These are phyloP conservation scores for Arthrobotrys musiformis DNA, from an alignment of 2,329 filamentous ascomycete species.

Conservation along the genomic window DNA sequence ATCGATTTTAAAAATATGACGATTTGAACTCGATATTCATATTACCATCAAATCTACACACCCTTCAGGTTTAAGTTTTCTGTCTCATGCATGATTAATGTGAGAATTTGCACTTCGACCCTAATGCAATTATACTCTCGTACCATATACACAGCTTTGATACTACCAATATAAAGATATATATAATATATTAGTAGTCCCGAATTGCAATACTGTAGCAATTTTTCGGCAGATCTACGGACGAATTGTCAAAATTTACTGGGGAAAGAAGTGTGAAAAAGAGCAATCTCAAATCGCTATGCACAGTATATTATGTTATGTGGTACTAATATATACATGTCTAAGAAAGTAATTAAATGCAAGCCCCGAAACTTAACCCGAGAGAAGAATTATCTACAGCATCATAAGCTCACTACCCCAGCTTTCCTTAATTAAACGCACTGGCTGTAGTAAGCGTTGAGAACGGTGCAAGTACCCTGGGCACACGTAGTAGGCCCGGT, in stretches of 20 bases:
- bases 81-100: background rate
- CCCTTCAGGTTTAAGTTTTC: too few relatives aligned
- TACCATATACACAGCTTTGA: background rate
- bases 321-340: conserved; percentile 40
- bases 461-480: conserved; percentile 28
- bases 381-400: conserved; percentile 9
- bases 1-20: background rate
- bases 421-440: conserved; percentile 17
- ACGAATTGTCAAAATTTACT: background rate
- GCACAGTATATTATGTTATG: conserved; percentile 36
- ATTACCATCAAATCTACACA: too few relatives aligned
- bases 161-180: background rate
- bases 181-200: too few relatives aligned
- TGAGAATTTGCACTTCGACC: background rate
- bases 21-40: background rate
- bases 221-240: background rate
- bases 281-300: conserved; percentile 41
- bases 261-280: background rate
- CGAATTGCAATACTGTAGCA: background rate
- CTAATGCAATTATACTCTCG: too few relatives aligned
- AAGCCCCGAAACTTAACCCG: conserved; percentile 1
- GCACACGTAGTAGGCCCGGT: conserved; percentile 49
- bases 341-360: conserved; percentile 35
- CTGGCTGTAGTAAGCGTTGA: conserved; percentile 51
- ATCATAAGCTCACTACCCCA: background rate